Percentiles rank a stretch among this genome's conserved stretches.
Evolutionary conservation across 2,329 filamentous ascomycete genomes (phyloP).

Genomic region (Botryotinia narcissicola): DNA sequence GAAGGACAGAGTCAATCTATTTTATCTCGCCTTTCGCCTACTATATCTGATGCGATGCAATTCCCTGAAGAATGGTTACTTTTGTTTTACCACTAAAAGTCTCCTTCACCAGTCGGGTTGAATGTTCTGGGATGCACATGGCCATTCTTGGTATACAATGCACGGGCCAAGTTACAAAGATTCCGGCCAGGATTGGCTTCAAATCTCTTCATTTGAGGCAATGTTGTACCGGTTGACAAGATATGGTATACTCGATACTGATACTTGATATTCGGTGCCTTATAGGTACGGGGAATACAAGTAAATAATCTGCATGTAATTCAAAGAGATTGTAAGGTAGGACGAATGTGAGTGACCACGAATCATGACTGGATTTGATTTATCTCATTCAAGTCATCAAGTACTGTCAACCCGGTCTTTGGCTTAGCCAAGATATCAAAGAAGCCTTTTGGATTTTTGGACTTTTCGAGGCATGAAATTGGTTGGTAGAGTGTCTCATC

Average conservation of each 20-base stretch:
- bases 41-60: slow-evolving; percentile 19
- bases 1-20: neutral
- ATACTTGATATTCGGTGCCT: neutral
- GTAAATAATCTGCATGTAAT: neutral
- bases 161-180: slow-evolving; percentile 12
- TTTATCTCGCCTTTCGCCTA: slow-evolving; percentile 18
- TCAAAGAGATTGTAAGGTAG: neutral
- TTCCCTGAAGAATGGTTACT: neutral
- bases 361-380: neutral
- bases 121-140: slow-evolving; percentile 3
- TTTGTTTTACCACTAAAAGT: slow-evolving; percentile 2
- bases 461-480: neutral
- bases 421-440: slow-evolving; percentile 19
- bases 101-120: slow-evolving; percentile 20
- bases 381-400: slow-evolving; percentile 8
- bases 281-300: slow-evolving; percentile 4
- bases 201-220: slow-evolving; percentile 1
- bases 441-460: neutral
- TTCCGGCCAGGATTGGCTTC: slow-evolving; percentile 7
- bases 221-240: neutral
- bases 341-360: neutral
- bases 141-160: slow-evolving; percentile 11
- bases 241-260: neutral
- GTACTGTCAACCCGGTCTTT: slow-evolving; percentile 18
- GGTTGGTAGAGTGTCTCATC: neutral